Conservation (phyloP, 2,329 filamentous ascomycete species). For the Diaporthe capsici region DNA sequence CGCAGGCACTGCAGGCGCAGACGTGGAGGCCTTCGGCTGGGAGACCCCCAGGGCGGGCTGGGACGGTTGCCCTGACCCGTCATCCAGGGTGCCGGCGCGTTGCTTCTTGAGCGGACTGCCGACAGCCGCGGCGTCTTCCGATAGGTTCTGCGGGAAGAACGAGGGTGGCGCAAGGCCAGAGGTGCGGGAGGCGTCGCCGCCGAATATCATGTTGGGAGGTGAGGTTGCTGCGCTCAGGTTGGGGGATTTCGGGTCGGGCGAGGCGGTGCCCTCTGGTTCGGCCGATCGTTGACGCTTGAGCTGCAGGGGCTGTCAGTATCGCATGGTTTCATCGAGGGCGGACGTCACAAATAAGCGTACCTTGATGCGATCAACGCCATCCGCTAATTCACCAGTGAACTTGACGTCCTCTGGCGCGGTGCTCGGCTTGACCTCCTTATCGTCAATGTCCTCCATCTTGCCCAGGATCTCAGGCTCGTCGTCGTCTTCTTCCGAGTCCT, state of each 20-base stretch:
- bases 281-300: conserved; percentile 85
- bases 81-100: conserved; percentile 71
- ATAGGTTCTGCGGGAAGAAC: conserved; percentile 59
- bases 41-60: conserved; percentile 20
- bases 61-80: conserved; percentile 48
- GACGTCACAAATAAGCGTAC: conserved; percentile 57
- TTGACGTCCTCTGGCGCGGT: conserved; percentile 78
- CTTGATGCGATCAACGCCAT: conserved; percentile 86
- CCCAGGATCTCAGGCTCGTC: conserved; percentile 71
- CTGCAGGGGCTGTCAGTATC: conserved; percentile 60
- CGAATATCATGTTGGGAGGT: conserved; percentile 54
- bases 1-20: conserved; percentile 33
- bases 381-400: conserved; percentile 81
- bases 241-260: conserved; percentile 61
- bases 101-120: conserved; percentile 85
- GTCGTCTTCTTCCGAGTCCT: conserved; percentile 82
- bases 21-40: conserved; percentile 29
- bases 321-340: not conserved
- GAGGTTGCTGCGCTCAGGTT: conserved; percentile 58
- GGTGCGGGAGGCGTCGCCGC: conserved; percentile 37
- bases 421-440: conserved; percentile 71
- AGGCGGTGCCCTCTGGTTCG: conserved; percentile 70
- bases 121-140: conserved; percentile 62
- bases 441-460: conserved; percentile 76
- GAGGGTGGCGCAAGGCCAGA: conserved; percentile 49